phyloP scores from a whole-genome alignment of 2,329 filamentous ascomycete species.

The Stachybotrys chlorohalonatus region DNA sequence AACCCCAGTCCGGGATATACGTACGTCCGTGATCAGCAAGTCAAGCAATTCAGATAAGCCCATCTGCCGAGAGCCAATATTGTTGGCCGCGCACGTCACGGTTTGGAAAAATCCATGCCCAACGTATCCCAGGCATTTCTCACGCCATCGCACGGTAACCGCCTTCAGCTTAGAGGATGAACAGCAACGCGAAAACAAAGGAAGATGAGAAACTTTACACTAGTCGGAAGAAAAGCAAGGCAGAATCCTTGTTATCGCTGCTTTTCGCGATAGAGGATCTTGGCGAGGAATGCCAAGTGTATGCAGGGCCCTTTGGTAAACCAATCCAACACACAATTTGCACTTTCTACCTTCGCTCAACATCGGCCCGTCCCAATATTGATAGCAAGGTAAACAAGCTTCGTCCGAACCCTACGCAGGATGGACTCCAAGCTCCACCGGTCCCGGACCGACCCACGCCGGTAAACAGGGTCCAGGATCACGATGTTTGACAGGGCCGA shows the following conservation, averaged over 20 bases:
- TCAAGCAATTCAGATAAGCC: no score
- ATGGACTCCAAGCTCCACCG: neutral
- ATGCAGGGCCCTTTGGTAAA: neutral
- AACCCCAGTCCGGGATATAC: neutral
- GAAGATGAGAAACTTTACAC: neutral
- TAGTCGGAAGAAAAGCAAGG: neutral
- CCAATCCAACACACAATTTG: no score
- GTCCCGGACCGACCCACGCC: neutral
- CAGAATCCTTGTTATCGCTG: neutral
- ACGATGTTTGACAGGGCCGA: neutral
- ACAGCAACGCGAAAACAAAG: neutral
- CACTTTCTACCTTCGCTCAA: neutral
- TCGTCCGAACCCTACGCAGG: no score
- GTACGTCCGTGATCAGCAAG: no score
- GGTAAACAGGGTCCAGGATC: neutral
- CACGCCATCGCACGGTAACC: neutral
- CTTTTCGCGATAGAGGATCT: neutral
- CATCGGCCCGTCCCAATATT: neutral
- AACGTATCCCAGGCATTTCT: neutral
- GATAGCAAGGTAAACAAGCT: no score
- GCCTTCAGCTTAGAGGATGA: neutral
- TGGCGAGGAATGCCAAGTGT: neutral
- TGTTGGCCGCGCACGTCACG: neutral
- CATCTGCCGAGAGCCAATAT: no score
- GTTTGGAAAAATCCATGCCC: neutral